Base-by-base conservation (phyloP, 805 yeast genomes). In the Wickerhamiella siamensis region DNA sequence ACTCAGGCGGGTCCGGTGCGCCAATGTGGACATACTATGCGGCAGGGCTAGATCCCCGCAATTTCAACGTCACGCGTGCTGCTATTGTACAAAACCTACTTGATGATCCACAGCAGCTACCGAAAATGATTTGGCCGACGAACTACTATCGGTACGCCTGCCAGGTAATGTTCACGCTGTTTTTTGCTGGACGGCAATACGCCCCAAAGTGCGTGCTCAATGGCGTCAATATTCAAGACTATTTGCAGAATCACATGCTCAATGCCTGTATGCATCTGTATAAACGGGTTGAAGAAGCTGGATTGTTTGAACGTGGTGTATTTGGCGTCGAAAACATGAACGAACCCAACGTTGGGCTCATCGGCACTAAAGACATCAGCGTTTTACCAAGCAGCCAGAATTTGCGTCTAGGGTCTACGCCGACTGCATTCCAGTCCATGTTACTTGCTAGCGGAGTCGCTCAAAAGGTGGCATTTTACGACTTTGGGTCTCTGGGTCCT, bases 91-190 rank as follows among this genome's bases (percentile, higher is more conserved):
- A 83, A 49, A 77, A 79, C 49, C 51, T 58, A 22, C 65, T 63
- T 53, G 60, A 65, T 1, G 58, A 65, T 22, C 72, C 74, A 5
- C 49, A 51, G 15, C 41, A 57, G 9, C 81, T 72, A 56, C 84
- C 86, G 5, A 80, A 82, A 52, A 87, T 87, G 96, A 66, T 86
- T 27, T 87, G 96, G 96, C 76, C 94, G 0, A 76, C 95, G 1
- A 87, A 87, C 59, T 84, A 86, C 55, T 72, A 66, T 46, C 67
- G 91, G 29, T 63, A 84, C 45, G 94, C 84, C 2, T 67, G 80
- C 29, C 71, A 74, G 46, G 76, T 81, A 6, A 83, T 87, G 91
- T 84, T 84, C 58, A 81, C 94, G 0, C 57, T 83, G 51, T 87
- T 87, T 54, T 86, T 81, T 61, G 77, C 80, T 1, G 96, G 96